Percentiles rank a stretch among this genome's conserved stretches.
phyloP scores from a whole-genome alignment of 345 rosid species.

The Eucalyptus urophylla region DNA sequence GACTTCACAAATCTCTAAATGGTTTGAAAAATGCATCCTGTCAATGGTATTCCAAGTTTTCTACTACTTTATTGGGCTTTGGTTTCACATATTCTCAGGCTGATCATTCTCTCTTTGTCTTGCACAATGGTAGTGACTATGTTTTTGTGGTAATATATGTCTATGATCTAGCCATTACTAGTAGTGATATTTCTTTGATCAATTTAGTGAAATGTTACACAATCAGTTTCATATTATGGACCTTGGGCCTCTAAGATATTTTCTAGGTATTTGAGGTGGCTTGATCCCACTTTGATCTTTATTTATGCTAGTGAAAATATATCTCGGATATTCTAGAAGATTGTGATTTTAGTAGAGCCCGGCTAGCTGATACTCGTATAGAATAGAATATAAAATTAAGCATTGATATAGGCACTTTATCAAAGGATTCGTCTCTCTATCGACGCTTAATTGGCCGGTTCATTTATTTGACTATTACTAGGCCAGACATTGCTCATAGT shows the following conservation, averaged over 20 bases:
- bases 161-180: neutral
- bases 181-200: neutral
- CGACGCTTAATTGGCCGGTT: neutral
- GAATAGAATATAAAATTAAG: accelerated
- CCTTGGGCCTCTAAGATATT: neutral
- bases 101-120: neutral
- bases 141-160: neutral
- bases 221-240: neutral
- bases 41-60: neutral
- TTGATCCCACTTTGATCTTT: neutral
- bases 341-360: neutral
- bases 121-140: neutral
- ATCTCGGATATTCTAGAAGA: neutral
- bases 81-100: accelerated
- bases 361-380: accelerated
- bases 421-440: neutral
- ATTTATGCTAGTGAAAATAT: neutral
- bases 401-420: neutral
- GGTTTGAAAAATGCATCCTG: neutral
- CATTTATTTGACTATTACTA: neutral
- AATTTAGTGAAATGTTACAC: neutral
- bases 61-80: neutral
- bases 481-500: neutral
- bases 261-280: neutral
- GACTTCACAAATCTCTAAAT: neutral